Percentiles rank a stretch among this genome's conserved stretches.
Evolutionary conservation across 768 basidiomycete genomes (phyloP).

Genomic region (Termitomyces sp.): DNA sequence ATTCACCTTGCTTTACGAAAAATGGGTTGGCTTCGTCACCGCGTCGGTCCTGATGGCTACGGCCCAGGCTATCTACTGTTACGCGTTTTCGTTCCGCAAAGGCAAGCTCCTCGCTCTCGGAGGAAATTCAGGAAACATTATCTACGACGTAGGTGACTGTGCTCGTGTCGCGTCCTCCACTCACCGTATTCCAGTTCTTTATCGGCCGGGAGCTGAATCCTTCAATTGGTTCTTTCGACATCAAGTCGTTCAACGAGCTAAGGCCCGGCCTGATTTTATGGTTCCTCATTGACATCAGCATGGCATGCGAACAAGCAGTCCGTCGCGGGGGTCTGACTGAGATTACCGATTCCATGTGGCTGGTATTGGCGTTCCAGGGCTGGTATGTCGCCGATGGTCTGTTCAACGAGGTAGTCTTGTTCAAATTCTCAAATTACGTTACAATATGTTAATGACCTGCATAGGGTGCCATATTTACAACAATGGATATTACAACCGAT

Average conservation of each 20-base stretch:
- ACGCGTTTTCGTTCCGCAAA: slow-evolving; percentile 60
- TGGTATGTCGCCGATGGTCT: slow-evolving; percentile 85
- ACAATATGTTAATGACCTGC: neutral
- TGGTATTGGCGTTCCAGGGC: slow-evolving; percentile 80
- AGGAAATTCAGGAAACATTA: slow-evolving; percentile 82
- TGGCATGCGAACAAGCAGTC: slow-evolving; percentile 86
- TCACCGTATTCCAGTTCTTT: slow-evolving; percentile 59
- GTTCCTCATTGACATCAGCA: slow-evolving; percentile 84
- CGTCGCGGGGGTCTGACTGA: slow-evolving; percentile 63
- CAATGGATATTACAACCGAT: slow-evolving; percentile 97
- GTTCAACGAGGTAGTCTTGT: slow-evolving; percentile 74
- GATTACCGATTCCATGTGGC: slow-evolving; percentile 88
- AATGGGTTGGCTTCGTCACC: slow-evolving; percentile 86
- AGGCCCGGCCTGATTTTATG: slow-evolving; percentile 90
- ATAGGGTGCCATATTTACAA: slow-evolving; percentile 84
- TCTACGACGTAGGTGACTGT: slow-evolving; percentile 79
- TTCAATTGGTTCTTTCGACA: slow-evolving; percentile 62
- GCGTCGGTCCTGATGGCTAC: slow-evolving; percentile 77
- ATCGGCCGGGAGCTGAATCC: slow-evolving; percentile 97
- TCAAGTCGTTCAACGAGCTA: slow-evolving; percentile 77
- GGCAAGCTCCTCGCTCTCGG: slow-evolving; percentile 81
- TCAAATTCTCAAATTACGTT: neutral
- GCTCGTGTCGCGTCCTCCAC: neutral
- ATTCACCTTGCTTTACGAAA: slow-evolving; percentile 88
- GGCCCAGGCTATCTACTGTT: slow-evolving; percentile 68